A percentile compares a stretch with the other conserved stretches of the same genome.
These are phyloP conservation scores for Gymnopus androsaceus DNA, from an alignment of 1,284 basidiomycete genomes.

Conservation along the genomic window DNA sequence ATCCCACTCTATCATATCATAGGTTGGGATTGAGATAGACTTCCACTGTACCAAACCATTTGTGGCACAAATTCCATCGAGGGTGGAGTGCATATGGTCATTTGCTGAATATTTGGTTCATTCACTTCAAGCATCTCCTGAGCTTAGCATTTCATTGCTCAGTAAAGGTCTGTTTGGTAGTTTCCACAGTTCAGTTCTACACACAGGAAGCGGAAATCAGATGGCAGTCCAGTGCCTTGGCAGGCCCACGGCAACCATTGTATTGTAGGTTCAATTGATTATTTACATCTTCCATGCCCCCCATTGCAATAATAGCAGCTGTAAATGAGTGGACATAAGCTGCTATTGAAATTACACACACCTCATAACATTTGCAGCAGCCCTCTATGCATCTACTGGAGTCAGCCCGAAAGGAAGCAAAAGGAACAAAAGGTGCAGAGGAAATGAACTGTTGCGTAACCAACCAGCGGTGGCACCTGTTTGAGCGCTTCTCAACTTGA, in stretches of 20 bases:
- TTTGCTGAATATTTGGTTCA: conserved; percentile 10
- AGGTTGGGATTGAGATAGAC: conserved; percentile 21
- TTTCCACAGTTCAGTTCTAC: conserved; percentile 2
- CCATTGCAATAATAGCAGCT: no score
- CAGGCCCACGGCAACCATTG: no score
- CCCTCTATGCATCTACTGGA: no score
- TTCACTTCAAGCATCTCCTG: conserved; percentile 17
- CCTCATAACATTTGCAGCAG: no score
- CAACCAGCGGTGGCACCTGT: background rate
- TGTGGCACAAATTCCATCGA: conserved; percentile 27
- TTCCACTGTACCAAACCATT: conserved; percentile 21
- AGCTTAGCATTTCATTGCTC: conserved; percentile 18
- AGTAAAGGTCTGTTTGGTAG: conserved; percentile 19
- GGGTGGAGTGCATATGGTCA: conserved; percentile 19
- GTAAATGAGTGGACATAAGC: no score
- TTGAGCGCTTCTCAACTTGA: background rate
- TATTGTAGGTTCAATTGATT: no score
- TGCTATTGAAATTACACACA: no score
- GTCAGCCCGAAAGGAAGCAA: no score
- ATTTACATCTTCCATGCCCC: no score
- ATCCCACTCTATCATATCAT: conserved; percentile 19
- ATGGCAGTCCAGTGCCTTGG: no score
- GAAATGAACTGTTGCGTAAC: background rate
- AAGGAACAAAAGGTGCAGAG: no score
- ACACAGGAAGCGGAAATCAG: background rate